A percentile compares a stretch with the other conserved stretches of the same genome.
Evolutionary conservation across 768 basidiomycete species (phyloP).

Genomic region (Hemileccinum impolitum): DNA sequence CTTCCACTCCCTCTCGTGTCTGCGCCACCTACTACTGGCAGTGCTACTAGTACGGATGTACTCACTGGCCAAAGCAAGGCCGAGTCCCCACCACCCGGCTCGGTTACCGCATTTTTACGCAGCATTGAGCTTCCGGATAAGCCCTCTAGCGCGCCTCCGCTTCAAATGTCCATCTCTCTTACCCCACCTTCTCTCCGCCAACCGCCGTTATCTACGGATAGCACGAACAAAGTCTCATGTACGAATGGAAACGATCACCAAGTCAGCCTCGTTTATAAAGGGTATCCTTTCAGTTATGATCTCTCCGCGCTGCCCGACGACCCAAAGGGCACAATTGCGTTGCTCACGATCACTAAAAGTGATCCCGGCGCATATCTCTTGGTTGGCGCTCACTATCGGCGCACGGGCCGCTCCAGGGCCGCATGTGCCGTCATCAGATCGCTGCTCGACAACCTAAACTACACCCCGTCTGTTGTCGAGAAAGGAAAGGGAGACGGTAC

Average conservation of each 20-base stretch:
- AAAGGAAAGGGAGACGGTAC: constrained; percentile 26
- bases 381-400: constrained; percentile 31
- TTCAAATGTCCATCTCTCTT: constrained; percentile 11
- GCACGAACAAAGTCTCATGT: not conserved
- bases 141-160: constrained; percentile 6
- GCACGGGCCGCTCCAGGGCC: constrained; percentile 31
- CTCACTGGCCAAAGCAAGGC: not conserved
- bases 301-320: constrained; percentile 29
- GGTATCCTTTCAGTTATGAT: constrained; percentile 28
- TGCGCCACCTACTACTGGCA: constrained; percentile 2
- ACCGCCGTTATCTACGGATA: constrained; percentile 12
- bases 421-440: constrained; percentile 28
- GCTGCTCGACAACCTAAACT: constrained; percentile 15
- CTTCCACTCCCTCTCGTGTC: constrained; percentile 16
- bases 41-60: no score
- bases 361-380: constrained; percentile 33
- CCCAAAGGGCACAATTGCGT: constrained; percentile 24
- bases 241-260: constrained; percentile 10
- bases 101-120: constrained; percentile 25
- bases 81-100: constrained; percentile 10
- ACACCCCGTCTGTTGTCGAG: constrained; percentile 7
- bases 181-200: constrained; percentile 8
- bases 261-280: constrained; percentile 26
- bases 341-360: constrained; percentile 26
- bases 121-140: constrained; percentile 23